Evolutionary conservation across 805 yeast species (phyloP), one percentile per base, ranked within the genome.

Genomic region (Ogataea allantospora): DNA sequence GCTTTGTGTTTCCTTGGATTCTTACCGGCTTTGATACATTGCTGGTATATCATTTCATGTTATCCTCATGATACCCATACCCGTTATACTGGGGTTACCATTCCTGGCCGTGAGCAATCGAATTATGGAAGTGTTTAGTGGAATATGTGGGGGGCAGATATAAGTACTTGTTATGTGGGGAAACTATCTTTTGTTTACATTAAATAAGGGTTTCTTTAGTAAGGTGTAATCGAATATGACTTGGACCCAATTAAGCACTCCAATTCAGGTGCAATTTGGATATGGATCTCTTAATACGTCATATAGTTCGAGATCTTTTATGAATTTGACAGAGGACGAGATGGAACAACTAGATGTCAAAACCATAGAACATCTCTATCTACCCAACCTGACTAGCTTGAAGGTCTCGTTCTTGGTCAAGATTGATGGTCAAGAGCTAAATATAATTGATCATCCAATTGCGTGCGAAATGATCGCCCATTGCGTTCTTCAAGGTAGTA

Each of bases 1-100:
- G 77, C 83, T 6, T 70, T 86, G 20, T 82, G 88, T 59, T 53
- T 76, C 40, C 67, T 86, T 29, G 93, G 95, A 1, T 80, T 71
- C 56, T 54, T 86, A 38, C 95, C 95, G 0, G 95, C 93, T 8
- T 70, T 85, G 24, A 60, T 86, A 43, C 95, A 86, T 54, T 66
- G 82, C 27, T 80, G 86, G 76, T 86, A 84, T 60, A 81, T 86
- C 52, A 84, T 86, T 39, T 77, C 87, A 38, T 69, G 75, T 50
- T 83, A 83, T 55, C 95, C 95, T 7, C 54, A 60, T 16, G 63
- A 62, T n/a, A 34, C 53, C 5, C 32, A 42, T 4, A 43, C 58
- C 5, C 41, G 47, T 1, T 59, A 57, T 39, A 36, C 36, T 3
- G 66, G 68, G 17, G 58, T 57, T 26, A 64, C 68, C 7, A 30